Evolutionary conservation across 2,329 filamentous ascomycete species (phyloP), one percentile per base, ranked within the genome.

Genomic region (Alternaria sp.): DNA sequence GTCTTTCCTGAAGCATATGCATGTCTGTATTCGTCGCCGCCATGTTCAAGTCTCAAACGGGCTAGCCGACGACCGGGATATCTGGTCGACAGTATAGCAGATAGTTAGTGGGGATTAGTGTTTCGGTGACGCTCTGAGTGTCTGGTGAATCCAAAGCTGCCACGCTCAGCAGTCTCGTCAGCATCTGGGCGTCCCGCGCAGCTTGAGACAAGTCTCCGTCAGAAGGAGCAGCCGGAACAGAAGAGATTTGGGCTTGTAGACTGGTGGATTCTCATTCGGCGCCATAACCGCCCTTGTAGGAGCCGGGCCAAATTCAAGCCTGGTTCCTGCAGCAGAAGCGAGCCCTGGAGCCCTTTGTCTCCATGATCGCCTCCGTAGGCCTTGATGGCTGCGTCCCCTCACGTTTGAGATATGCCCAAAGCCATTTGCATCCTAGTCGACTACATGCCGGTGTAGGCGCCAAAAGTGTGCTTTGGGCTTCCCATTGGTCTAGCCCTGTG

Each of bases 1-100:
- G 32, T 44, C 30, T 56, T 63, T 69, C 65, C 60, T 68, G 69
- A 52, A 72, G 70, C 72, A 76, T 77, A 66, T 66, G 70, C 72
- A 76, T 77, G 67, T 66, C 74, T 62, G 67, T 64, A 65, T 69
- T 60, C 65, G 67, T 64, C 62, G 63, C 63, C 62, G 63, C 64
- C 69, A 68, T 70, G 66, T 65, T 67, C 46, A 50, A 27, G 46
- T 71, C 72, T 71, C 66, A 70, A 73, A 70, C 66, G 63, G 74
- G 70, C 64, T 75, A 74, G 72, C 63, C 59, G 61, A 49, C 58
- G 57, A 64, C 68, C 49, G 43, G 69, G 67, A 68, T 72, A 25
- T 50, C 46, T 50, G 59, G 57, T 43, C 59, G 56, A 51, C 53
- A 32, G 59, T 59, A 57, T 48, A 40, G 50, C 50, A 59, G 59